Evolutionary conservation across 352 stramenopile species (phyloP), one percentile per base, ranked within the genome.

Genomic region (Plasmopara muralis): DNA sequence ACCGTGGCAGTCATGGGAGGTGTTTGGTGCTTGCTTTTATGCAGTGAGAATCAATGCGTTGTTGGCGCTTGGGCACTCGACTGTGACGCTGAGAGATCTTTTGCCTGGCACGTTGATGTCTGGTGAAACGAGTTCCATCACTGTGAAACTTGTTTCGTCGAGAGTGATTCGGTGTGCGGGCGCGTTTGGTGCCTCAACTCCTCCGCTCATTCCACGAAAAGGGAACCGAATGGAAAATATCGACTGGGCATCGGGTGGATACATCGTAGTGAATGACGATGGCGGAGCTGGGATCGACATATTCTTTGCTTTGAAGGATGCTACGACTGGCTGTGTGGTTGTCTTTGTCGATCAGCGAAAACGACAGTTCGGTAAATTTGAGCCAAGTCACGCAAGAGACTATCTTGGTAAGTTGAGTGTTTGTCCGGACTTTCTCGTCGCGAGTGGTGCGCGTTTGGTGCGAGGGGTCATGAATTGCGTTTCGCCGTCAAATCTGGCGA

Each of bases 11-110:
- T 52, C 16, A 6, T 55, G 53, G 53, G 52, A 61, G 28, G 56
- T 66, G 10, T 64, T 74, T 28, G 66, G 66, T 60, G 47, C 61
- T 59, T 67, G 50, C n/a, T 66, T 74, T 18, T 66, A 74, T 66
- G 57, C 53, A 30, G 43, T 70, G 46, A 58, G n/a, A n/a, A n/a
- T n/a, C n/a, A n/a, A n/a, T n/a, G n/a, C n/a, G n/a, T n/a, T n/a
- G n/a, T n/a, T n/a, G 50, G 39, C 55, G 60, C 53, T 73, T 59
- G 56, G 50, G 6, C 14, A 53, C 49, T 59, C 43, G 29, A 59
- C 55, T 12, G 56, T 70, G 3, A 65, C 52, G 39, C 52, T 68
- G 45, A 37, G 47, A 54, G 30, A 53, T 5, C 16, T 68, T 9
- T 52, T 71, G 33, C 35, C 37, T 49, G 39, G 50, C 12, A 42